Conservation (phyloP, 805 yeast genomes). For the Wickerhamomyces ciferrii region DNA sequence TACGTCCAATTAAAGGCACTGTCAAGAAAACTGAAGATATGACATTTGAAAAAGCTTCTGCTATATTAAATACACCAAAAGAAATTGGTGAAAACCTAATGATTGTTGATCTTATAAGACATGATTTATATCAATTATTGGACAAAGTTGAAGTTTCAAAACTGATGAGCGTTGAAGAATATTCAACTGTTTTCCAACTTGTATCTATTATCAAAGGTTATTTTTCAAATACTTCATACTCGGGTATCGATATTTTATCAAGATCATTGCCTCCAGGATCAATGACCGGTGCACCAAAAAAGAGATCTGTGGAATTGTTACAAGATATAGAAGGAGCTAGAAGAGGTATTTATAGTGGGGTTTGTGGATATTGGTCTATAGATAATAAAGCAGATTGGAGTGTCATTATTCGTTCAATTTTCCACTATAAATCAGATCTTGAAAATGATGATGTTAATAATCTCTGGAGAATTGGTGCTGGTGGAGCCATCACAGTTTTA, state of each 20-base stretch:
- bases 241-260: conserved; percentile 75
- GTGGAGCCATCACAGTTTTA: conserved; percentile 93
- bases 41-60: conserved; percentile 52
- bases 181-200: conserved; percentile 82
- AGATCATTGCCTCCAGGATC: conserved; percentile 95
- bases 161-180: conserved; percentile 90
- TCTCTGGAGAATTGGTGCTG: conserved; percentile 91
- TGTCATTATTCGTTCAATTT: conserved; percentile 84
- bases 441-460: conserved; percentile 21
- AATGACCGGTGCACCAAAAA: conserved; percentile 99
- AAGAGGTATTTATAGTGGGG: conserved; percentile 91
- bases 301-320: conserved; percentile 80
- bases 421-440: conserved; percentile 50
- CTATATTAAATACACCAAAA: conserved; percentile 73
- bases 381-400: conserved; percentile 93
- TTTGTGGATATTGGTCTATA: conserved; percentile 91
- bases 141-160: conserved; percentile 65
- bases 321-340: conserved; percentile 33
- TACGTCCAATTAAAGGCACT: conserved; percentile 96
- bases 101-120: conserved; percentile 95
- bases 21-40: conserved; percentile 60
- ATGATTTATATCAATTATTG: conserved; percentile 72
- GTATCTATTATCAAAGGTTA: conserved; percentile 83
- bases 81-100: conserved; percentile 94
- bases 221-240: conserved; percentile 24